phyloP scores from a whole-genome alignment of 2,329 filamentous ascomycete genomes.

The Penicillium capsulatum region DNA sequence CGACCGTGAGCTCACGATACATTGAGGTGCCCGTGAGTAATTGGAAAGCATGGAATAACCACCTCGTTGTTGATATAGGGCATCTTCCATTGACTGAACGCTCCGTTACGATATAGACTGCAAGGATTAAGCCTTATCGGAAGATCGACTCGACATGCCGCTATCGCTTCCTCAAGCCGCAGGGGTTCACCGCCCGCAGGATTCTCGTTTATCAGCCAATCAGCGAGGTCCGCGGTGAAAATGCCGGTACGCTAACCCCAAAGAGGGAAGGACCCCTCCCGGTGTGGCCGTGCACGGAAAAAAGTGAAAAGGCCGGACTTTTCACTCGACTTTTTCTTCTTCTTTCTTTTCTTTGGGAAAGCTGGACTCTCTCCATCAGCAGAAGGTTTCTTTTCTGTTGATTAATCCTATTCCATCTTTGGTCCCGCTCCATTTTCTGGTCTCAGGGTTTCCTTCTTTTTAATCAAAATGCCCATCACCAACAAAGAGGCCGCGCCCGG shows the following conservation, averaged over 20 bases:
- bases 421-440: conserved; percentile 21
- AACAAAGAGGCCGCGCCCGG: conserved; percentile 58
- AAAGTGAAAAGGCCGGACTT: conserved; percentile 29
- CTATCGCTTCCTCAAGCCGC: background rate
- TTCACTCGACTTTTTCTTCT: conserved; percentile 36
- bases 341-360: conserved; percentile 54
- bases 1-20: too few relatives aligned
- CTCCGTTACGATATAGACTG: too few relatives aligned
- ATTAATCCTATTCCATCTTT: conserved; percentile 31
- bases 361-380: conserved; percentile 58
- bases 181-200: background rate
- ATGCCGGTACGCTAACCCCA: conserved; percentile 21
- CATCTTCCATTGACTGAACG: too few relatives aligned
- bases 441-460: conserved; percentile 31
- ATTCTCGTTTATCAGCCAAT: conserved; percentile 34
- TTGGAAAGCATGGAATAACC: too few relatives aligned
- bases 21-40: too few relatives aligned
- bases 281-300: conserved; percentile 22
- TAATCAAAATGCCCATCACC: conserved; percentile 63
- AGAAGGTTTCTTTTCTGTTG: conserved; percentile 47
- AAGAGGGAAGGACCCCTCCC: conserved; percentile 15
- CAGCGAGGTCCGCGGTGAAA: conserved; percentile 1
- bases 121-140: too few relatives aligned
- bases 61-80: too few relatives aligned
- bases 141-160: background rate